These are phyloP conservation scores for Solanum tacnaense DNA, from an alignment of 257 asterid species.

Conservation along the genomic window DNA sequence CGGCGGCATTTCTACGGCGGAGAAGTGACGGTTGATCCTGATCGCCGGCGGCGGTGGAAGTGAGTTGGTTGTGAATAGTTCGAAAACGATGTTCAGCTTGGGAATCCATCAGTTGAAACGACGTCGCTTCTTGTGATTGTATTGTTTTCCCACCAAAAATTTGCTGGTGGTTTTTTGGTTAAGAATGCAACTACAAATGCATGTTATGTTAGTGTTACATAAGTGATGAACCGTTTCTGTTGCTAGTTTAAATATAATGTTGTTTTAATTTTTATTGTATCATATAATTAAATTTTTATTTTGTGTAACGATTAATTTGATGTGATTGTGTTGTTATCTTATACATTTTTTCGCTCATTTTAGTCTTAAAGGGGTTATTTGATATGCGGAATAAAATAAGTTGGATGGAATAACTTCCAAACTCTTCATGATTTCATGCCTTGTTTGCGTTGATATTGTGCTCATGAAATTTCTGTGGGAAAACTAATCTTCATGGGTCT, in stretches of 20 bases:
- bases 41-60: constrained; percentile 6
- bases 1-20: constrained; percentile 22
- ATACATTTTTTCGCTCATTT: too few relatives aligned
- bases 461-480: not conserved
- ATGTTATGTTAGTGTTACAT: not conserved
- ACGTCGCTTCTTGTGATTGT: not conserved
- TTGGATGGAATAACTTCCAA: not conserved
- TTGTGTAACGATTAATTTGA: too few relatives aligned
- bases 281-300: too few relatives aligned
- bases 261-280: too few relatives aligned
- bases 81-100: constrained; percentile 34
- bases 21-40: constrained; percentile 17
- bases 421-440: not conserved
- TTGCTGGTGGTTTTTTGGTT: not conserved
- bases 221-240: too few relatives aligned
- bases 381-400: not conserved
- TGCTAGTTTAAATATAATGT: too few relatives aligned
- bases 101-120: constrained; percentile 13
- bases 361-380: not conserved
- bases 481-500: not conserved
- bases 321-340: too few relatives aligned
- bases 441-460: not conserved
- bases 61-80: constrained; percentile 24
- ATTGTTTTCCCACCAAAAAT: not conserved
- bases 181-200: not conserved